Conservation (phyloP, 441 rosid species). For the Gossypium schwendimanii region DNA sequence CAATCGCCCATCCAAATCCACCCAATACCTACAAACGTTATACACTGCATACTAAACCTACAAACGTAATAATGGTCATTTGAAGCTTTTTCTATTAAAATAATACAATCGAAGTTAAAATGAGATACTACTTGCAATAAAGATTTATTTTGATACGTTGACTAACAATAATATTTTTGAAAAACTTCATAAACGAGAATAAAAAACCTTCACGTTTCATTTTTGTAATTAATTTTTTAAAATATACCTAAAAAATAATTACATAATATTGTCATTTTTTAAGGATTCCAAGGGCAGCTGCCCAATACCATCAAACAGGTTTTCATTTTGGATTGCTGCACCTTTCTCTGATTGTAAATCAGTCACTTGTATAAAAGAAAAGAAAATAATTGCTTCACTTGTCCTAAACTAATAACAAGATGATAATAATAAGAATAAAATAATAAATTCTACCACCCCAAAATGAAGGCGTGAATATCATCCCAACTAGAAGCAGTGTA, state of each 20-base stretch:
- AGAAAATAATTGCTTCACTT: not conserved
- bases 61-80: too few relatives aligned
- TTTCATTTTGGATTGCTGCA: not conserved
- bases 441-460: conserved; percentile 66
- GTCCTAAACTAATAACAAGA: not conserved
- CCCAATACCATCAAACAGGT: not conserved
- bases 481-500: conserved; percentile 85
- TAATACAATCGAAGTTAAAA: not conserved
- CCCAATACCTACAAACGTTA: too few relatives aligned
- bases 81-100: not conserved
- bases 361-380: not conserved
- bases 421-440: not conserved
- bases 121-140: not conserved
- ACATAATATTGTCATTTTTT: not conserved
- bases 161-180: too few relatives aligned
- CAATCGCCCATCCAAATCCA: too few relatives aligned
- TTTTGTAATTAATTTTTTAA: not conserved
- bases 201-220: not conserved
- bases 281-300: not conserved
- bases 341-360: not conserved
- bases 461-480: conserved; percentile 80
- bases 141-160: too few relatives aligned
- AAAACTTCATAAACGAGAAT: not conserved
- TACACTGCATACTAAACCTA: too few relatives aligned
- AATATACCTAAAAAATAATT: not conserved